Evolutionary conservation across 495 filamentous ascomycete genomes (phyloP).

Genomic region (Glutinoglossum americanum): DNA sequence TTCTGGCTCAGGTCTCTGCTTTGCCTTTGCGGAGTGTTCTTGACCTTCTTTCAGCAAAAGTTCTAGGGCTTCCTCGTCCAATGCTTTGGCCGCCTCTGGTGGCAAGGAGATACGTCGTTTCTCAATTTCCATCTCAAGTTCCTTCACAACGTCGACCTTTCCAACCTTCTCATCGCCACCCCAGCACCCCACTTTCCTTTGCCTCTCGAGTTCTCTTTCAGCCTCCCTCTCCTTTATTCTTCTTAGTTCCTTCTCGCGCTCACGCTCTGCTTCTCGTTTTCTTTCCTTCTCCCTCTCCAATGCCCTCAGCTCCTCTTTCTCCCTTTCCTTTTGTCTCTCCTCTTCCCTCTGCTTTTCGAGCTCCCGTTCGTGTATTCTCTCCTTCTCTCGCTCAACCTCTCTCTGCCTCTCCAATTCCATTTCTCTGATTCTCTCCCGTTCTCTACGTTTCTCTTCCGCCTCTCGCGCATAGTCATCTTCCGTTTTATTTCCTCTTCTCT

Average conservation of each 20-base stretch:
- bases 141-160: slow-evolving; percentile 2
- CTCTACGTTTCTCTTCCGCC: slow-evolving; percentile 39
- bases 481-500: slow-evolving; percentile 47
- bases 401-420: slow-evolving; percentile 40
- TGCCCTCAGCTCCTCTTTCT: slow-evolving; percentile 31
- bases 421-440: slow-evolving; percentile 40
- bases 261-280: slow-evolving; percentile 10
- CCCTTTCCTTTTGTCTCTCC: slow-evolving; percentile 24
- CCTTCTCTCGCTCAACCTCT: slow-evolving; percentile 45
- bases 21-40: slow-evolving; percentile 35
- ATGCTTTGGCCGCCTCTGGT: slow-evolving; percentile 31
- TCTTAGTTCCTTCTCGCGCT: slow-evolving; percentile 5
- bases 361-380: slow-evolving; percentile 38
- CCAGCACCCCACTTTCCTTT: neutral
- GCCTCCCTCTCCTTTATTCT: neutral
- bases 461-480: slow-evolving; percentile 63
- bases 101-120: slow-evolving; percentile 10
- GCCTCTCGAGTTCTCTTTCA: neutral
- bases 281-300: slow-evolving; percentile 22
- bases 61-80: slow-evolving; percentile 34
- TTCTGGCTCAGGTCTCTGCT: slow-evolving; percentile 35
- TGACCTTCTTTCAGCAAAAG: slow-evolving; percentile 36
- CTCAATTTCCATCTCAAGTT: neutral
- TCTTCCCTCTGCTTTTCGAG: slow-evolving; percentile 31
- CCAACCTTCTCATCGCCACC: neutral